Evolutionary conservation across 106 monocot species (phyloP).

Genomic region (Vanilla planifolia): DNA sequence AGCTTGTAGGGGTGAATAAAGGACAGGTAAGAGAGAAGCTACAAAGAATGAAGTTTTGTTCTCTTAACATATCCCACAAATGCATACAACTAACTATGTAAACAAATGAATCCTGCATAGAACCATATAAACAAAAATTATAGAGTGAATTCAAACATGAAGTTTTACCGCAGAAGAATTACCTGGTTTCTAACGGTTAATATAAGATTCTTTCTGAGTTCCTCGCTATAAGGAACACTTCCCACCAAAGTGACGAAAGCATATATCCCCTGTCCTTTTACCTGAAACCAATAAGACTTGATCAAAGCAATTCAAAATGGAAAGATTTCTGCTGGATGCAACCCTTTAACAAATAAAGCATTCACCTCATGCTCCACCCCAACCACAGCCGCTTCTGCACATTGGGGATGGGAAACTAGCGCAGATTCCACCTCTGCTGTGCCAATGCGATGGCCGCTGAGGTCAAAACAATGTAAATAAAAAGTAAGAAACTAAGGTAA

Average conservation of each 20-base stretch:
- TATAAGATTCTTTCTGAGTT: conserved; percentile 74
- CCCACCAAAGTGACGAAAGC: conserved; percentile 92
- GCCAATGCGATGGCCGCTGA: conserved; percentile 98
- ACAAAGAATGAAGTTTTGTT: too few species aligned
- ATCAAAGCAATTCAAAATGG: not conserved
- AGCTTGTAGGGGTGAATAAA: too few species aligned
- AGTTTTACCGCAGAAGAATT: too few species aligned
- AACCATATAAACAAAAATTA: too few species aligned
- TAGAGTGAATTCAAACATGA: too few species aligned
- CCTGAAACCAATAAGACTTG: conserved; percentile 28
- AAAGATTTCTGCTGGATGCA: not conserved
- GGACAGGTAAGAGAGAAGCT: too few species aligned
- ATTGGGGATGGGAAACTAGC: conserved; percentile 88
- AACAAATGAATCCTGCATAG: too few species aligned
- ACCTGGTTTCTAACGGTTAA: conserved; percentile 85
- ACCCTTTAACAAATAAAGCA: not conserved
- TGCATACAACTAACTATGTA: too few species aligned
- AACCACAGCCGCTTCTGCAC: conserved; percentile 97
- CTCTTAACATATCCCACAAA: too few species aligned
- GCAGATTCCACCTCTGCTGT: conserved; percentile 99
- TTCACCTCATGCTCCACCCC: conserved; percentile 93
- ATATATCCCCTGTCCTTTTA: conserved; percentile 98
- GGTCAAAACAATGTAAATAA: too few species aligned
- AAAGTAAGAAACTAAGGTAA: too few species aligned
- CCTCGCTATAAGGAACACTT: conserved; percentile 82